Conservation (phyloP, 23 red algal species). For the Porphyridium purpureum region DNA sequence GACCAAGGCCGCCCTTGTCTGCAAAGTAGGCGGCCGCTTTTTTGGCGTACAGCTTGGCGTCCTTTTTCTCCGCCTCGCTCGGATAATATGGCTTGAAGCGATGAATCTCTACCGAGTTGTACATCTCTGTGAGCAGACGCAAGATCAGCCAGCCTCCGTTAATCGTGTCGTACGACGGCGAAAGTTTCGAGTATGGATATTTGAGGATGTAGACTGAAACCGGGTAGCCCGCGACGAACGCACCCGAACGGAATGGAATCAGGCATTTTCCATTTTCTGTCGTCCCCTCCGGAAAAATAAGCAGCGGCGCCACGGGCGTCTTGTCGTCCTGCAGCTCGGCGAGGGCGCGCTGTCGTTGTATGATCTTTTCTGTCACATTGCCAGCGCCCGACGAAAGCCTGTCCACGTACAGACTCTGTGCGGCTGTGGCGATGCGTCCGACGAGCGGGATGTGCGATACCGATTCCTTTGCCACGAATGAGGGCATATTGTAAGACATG, state of each 20-base stretch:
- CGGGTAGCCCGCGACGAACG: constrained; percentile 59
- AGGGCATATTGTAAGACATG: constrained; percentile 18
- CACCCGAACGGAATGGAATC: constrained; percentile 67
- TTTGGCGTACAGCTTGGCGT: constrained; percentile 57
- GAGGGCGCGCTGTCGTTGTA: constrained; percentile 12
- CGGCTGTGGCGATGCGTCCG: constrained; percentile 41
- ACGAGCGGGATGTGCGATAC: constrained; percentile 27
- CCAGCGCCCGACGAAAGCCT: constrained; percentile 11
- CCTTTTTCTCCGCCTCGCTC: constrained; percentile 47
- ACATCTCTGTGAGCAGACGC: background rate
- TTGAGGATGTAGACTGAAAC: too few species aligned
- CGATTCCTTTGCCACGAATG: constrained; percentile 71
- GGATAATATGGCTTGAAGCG: too few species aligned
- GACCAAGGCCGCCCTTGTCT: constrained; percentile 1
- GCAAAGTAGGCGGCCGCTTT: constrained; percentile 53
- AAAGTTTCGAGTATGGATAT: too few species aligned
- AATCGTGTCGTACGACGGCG: background rate
- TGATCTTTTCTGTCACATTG: constrained; percentile 17
- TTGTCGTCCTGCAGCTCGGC: constrained; percentile 15
- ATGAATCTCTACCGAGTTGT: too few species aligned
- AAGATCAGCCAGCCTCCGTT: background rate
- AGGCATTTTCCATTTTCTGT: constrained; percentile 63
- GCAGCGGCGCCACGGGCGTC: constrained; percentile 37
- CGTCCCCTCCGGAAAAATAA: constrained; percentile 81
- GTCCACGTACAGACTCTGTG: constrained; percentile 61